phyloP scores from a whole-genome alignment of 345 rosid species.

The Capsella bursapastoris region DNA sequence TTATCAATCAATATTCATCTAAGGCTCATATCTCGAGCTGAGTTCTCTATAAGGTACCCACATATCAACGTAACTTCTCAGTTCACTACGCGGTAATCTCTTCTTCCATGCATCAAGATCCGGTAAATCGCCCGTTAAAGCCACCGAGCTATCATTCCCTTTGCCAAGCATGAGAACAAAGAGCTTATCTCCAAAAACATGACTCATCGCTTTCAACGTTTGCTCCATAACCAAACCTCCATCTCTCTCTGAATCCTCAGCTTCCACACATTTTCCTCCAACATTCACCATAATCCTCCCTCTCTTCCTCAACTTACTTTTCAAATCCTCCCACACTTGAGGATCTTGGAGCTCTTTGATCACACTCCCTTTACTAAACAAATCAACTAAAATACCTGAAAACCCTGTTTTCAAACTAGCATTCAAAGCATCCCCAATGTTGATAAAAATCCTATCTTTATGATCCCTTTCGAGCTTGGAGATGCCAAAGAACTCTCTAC shows the following conservation, averaged over 20 bases:
- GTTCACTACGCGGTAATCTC: constrained; percentile 46
- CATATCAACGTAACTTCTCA: constrained; percentile 66
- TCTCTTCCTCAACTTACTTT: constrained; percentile 59
- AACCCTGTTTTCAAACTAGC: constrained; percentile 64
- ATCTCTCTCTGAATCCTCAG: constrained; percentile 58
- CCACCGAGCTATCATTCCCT: constrained; percentile 73
- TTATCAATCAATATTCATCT: neutral
- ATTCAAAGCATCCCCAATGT: constrained; percentile 67
- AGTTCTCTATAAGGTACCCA: constrained; percentile 53
- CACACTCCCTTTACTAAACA: constrained; percentile 73
- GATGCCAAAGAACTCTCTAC: constrained; percentile 76
- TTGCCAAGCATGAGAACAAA: constrained; percentile 59
- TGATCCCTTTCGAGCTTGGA: constrained; percentile 64
- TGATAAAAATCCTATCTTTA: constrained; percentile 62
- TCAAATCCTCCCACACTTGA: constrained; percentile 63
- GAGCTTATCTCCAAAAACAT: constrained; percentile 60
- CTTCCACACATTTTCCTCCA: constrained; percentile 66
- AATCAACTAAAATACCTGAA: constrained; percentile 64
- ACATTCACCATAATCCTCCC: constrained; percentile 62
- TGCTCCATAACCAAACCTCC: constrained; percentile 77
- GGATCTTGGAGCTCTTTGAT: constrained; percentile 90
- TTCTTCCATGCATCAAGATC: constrained; percentile 68
- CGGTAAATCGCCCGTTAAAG: constrained; percentile 70
- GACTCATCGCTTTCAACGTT: constrained; percentile 67
- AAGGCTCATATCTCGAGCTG: neutral